Percentiles rank a stretch among this genome's conserved stretches.
Conservation (phyloP, 495 filamentous ascomycete species). For the Penicillium crystallinum region DNA sequence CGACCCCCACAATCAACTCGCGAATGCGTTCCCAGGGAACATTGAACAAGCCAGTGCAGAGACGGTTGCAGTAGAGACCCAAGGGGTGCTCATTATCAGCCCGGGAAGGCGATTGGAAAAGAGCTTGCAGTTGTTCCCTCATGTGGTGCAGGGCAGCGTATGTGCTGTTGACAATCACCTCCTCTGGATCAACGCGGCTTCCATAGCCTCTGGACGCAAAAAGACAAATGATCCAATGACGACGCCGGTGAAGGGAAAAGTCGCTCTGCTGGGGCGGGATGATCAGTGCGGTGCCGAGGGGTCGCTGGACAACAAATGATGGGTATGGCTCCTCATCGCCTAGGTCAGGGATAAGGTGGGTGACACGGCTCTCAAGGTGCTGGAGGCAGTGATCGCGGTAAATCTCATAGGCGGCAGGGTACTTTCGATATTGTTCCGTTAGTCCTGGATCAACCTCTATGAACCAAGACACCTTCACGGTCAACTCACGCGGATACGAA, state of each 20-base stretch:
- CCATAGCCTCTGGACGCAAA: slow-evolving; percentile 41
- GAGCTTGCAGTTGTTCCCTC: not conserved
- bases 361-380: not conserved
- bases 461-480: not conserved
- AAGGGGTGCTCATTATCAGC: not conserved
- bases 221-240: slow-evolving; percentile 47
- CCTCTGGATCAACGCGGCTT: slow-evolving; percentile 14
- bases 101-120: no score
- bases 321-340: not conserved
- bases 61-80: not conserved
- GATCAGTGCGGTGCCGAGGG: slow-evolving; percentile 39
- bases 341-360: slow-evolving; percentile 9
- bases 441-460: not conserved
- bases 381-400: slow-evolving; percentile 32
- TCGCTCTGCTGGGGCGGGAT: slow-evolving; percentile 37
- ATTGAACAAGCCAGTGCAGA: not conserved
- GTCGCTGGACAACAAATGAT: slow-evolving; percentile 1
- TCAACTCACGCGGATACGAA: slow-evolving; percentile 29
- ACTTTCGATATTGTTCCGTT: slow-evolving; percentile 23
- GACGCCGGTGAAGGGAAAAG: slow-evolving; percentile 11
- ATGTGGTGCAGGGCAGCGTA: slow-evolving; percentile 36
- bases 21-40: not conserved
- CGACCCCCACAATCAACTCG: not conserved
- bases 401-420: slow-evolving; percentile 33
- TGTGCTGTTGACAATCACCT: slow-evolving; percentile 36